Percentiles rank a stretch among this genome's conserved stretches.
phyloP scores from a whole-genome alignment of 768 basidiomycete species.

The Naganishia friedmannii region DNA sequence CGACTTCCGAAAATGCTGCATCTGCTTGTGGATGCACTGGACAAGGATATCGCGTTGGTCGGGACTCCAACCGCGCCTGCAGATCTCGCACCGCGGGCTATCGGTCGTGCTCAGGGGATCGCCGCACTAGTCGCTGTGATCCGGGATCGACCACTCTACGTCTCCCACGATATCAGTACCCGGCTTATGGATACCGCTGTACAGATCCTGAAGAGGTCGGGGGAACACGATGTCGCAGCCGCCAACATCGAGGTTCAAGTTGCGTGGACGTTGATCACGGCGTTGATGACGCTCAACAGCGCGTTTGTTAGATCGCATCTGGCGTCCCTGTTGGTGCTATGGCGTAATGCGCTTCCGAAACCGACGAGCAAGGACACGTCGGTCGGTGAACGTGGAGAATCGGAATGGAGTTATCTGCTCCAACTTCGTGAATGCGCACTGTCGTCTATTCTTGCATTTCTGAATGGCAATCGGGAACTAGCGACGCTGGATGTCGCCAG shows the following conservation, averaged over 20 bases:
- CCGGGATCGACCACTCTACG: conserved; percentile 82
- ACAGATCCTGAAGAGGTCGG: conserved; percentile 80
- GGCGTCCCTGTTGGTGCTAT: conserved; percentile 87
- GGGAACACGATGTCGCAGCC: conserved; percentile 80
- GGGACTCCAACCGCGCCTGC: conserved; percentile 68
- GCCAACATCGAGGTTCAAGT: conserved; percentile 84
- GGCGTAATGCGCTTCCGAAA: conserved; percentile 96
- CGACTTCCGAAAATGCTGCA: conserved; percentile 76
- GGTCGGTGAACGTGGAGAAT: conserved; percentile 62
- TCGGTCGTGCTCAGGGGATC: conserved; percentile 87
- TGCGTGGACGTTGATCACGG: conserved; percentile 87
- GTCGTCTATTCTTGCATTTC: conserved; percentile 80
- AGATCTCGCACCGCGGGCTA: conserved; percentile 67
- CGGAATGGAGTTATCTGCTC: conserved; percentile 87
- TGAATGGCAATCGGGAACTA: conserved; percentile 73
- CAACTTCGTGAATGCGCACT: conserved; percentile 86
- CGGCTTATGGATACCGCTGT: conserved; percentile 89
- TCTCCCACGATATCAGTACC: conserved; percentile 84
- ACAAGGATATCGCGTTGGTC: conserved; percentile 73
- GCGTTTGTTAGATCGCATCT: conserved; percentile 91
- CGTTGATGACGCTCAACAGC: conserved; percentile 85
- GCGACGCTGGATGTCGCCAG: conserved; percentile 88
- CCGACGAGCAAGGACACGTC: conserved; percentile 80
- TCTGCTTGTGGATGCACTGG: conserved; percentile 72
- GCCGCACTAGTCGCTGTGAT: conserved; percentile 81